These are phyloP conservation scores for Fusarium concolor DNA, from an alignment of 2,329 filamentous ascomycete species.

Conservation along the genomic window DNA sequence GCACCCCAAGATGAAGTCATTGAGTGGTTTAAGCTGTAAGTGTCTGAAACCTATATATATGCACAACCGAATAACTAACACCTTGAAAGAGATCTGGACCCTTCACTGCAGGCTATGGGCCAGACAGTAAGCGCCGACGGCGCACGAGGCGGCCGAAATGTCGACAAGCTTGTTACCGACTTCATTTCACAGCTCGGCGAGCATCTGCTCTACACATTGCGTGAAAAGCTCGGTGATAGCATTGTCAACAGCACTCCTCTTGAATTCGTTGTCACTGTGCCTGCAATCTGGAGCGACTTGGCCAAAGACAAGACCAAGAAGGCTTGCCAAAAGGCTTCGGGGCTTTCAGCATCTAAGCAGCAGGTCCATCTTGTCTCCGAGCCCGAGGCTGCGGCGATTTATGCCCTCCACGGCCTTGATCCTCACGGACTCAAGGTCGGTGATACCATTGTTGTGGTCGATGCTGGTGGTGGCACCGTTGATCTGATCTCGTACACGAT, in stretches of 20 bases:
- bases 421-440: constrained; percentile 54
- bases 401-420: constrained; percentile 56
- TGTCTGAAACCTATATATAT: not conserved
- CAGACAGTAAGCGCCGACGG: constrained; percentile 45
- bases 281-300: constrained; percentile 66
- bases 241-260: constrained; percentile 57
- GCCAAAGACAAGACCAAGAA: constrained; percentile 62
- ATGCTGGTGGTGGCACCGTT: constrained; percentile 64
- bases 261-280: constrained; percentile 66
- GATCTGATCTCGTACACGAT: constrained; percentile 65
- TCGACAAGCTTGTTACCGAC: constrained; percentile 58
- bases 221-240: constrained; percentile 55
- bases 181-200: constrained; percentile 59
- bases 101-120: constrained; percentile 50
- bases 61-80: constrained; percentile 16
- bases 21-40: constrained; percentile 64
- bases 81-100: constrained; percentile 51
- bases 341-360: constrained; percentile 45
- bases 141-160: constrained; percentile 49
- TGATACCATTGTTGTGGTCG: constrained; percentile 63
- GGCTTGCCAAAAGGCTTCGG: constrained; percentile 54
- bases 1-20: constrained; percentile 54
- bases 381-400: constrained; percentile 62
- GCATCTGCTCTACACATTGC: constrained; percentile 58
- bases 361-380: constrained; percentile 60